Evolutionary conservation across 1,284 basidiomycete species (phyloP), one percentile per base, ranked within the genome.

Genomic region (Quambalaria eucalypti): DNA sequence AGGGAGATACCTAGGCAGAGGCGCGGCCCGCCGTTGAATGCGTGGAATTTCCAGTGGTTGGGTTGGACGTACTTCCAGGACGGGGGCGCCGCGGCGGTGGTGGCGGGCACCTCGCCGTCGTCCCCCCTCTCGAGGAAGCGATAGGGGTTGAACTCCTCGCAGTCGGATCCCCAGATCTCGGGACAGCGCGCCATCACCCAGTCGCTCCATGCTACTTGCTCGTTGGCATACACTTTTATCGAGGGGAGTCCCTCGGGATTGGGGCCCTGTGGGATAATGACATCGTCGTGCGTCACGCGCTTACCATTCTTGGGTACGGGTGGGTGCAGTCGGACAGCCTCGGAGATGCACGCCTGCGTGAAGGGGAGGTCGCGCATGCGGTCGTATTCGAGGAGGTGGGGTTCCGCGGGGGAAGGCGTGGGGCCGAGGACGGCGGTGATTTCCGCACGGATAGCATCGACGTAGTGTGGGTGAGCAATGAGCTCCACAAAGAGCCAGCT

Each of bases 41-140:
- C n/a, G 77, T 79, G 36, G 72, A 73, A 25, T 57, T 78, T 4
- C 70, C 79, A 56, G 63, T 79, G 14, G n/a, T 12, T 4, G 14
- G 46, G 14, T 12, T 14, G 14, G 16, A 8, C 8, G 12, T 14
- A 25, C 25, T 14, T 14, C 21, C 10, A 48, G 2, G 21, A 50
- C 10, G 23, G 31, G 53, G 67, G 79, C 26, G 77, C 76, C n/a
- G n/a, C n/a, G 42, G 73, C 79, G 61, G 71, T 76, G 36, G 36
- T 36, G 78, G 78, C 70, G 66, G 64, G 69, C 73, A 70, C 59
- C 76, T 44, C 64, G 67, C 52, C 56, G 62, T 74, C 59, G 21
- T 66, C 31, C 38, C 60, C 40, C 62, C 70, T 23, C 60, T 76
- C 49, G 59, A 73, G 26, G 63, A 73, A 65, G 40, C 66, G 53